phyloP scores from a whole-genome alignment of 2,329 filamentous ascomycete genomes.

The Colletotrichum sojae region DNA sequence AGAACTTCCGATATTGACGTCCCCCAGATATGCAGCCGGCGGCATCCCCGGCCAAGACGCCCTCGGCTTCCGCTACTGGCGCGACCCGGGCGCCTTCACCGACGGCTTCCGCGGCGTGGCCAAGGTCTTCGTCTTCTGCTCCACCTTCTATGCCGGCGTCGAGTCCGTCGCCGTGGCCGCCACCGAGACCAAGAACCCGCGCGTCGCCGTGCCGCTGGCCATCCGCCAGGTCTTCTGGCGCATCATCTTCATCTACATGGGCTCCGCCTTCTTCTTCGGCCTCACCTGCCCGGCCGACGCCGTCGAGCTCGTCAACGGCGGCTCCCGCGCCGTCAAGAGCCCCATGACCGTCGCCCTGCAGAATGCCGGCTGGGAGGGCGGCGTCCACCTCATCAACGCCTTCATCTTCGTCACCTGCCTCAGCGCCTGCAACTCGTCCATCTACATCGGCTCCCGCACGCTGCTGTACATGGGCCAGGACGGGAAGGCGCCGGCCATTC shows the following conservation, averaged over 20 bases:
- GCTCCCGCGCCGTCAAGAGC: conserved; percentile 75
- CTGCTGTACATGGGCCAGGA: conserved; percentile 83
- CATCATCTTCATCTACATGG: conserved; percentile 76
- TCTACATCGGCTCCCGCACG: conserved; percentile 83
- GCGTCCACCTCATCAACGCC: conserved; percentile 83
- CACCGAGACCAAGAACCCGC: conserved; percentile 72
- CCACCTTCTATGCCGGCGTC: conserved; percentile 79
- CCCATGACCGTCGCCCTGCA: conserved; percentile 82
- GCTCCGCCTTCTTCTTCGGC: conserved; percentile 81
- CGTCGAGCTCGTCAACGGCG: conserved; percentile 71
- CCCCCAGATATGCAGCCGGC: conserved; percentile 71
- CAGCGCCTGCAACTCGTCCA: conserved; percentile 80
- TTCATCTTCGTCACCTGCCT: conserved; percentile 82
- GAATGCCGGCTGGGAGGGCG: conserved; percentile 80
- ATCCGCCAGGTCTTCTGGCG: conserved; percentile 74
- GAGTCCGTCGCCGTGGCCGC: conserved; percentile 75
- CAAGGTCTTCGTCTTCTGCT: conserved; percentile 78
- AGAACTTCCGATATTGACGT: not conserved
- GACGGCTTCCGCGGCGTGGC: conserved; percentile 77
- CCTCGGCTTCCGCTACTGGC: conserved; percentile 81
- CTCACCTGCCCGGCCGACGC: conserved; percentile 81
- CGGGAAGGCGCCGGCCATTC: conserved; percentile 77
- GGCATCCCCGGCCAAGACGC: conserved; percentile 71
- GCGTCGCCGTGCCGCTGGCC: conserved; percentile 68
- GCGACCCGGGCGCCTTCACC: conserved; percentile 77